Base-by-base conservation (phyloP, 495 filamentous ascomycete species). In the Podospora pseudoanserina region DNA sequence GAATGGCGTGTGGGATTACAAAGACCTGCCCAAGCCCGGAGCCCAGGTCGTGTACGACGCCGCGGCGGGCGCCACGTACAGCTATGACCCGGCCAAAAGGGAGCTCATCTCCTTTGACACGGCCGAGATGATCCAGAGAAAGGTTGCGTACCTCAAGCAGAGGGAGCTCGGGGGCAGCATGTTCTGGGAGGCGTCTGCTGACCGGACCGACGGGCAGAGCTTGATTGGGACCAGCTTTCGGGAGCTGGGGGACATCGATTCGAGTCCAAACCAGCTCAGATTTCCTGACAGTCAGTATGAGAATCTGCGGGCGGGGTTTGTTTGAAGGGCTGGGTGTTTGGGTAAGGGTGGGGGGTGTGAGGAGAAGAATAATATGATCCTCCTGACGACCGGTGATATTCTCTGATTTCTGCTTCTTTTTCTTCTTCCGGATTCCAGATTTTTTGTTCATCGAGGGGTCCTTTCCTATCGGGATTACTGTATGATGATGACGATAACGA, bases 171-270 rank as follows among this genome's bases (percentile, higher is more conserved):
- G 88, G 1, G 93, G 94, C 26, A 87, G 84, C 3, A 96, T 97
- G 92, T 97, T 91, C 86, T 97, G 94, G 93, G 93, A 97, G 79
- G 88, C 86, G 53, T 92, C 88, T 68, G 87, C 82, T 15, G 94
- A 97, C 78, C 86, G 85, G 73, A 80, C 60, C 1, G 86, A 80
- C 5, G 79, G 79, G n/a, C 84, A 83, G 56, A 90, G 88, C 72
- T 71, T 94, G 76, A 88, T 94, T 61, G 81, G 79, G 7, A 83
- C 83, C 4, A 86, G 88, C 0, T 77, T 60, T 49, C 65, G 54
- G 13, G 65, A 67, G 0, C 73, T 83, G 62, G 80, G 81, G 15
- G 70, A 71, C n/a, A 65, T 84, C 32, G 82, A 81, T 39, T 27
- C 1, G 2, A 69, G 68, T 0, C 26, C 70, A 71, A 85, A 85